Evolutionary conservation across 331 rosid species (phyloP), one percentile per base, ranked within the genome.

Genomic region (Quercus tomentella): DNA sequence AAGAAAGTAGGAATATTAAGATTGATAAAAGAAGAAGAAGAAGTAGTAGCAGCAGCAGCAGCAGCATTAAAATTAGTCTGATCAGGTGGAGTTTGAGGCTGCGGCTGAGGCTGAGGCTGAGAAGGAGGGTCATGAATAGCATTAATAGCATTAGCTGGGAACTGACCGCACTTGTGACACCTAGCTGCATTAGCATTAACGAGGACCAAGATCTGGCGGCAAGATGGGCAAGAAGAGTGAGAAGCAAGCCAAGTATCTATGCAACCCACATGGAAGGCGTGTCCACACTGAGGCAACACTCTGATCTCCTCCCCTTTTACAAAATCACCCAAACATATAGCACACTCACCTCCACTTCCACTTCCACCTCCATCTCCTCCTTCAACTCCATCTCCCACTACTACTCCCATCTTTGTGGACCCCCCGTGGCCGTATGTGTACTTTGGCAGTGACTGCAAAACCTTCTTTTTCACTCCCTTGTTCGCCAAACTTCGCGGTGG

Each of bases 191-290:
- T 41, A 41, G 45, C 45, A 41, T 41, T 41, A 41, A 41, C 67
- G 21, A 83, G 91, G n/a, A 86, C 94, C 56, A 89, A 77, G 28
- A 92, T 84, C 84, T 90, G 96, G 17, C 97, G 91, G 57, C 96
- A 94, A 0, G 96, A 92, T 5, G 98, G 97, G 75, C 96, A 94
- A 4, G 98, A 92, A 0, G 98, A 94, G 85, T 92, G 98, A 12
- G 94, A 82, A 4, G 88, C 91, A 0, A 94, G 91, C 98, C 98
- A 94, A 55, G 86, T 89, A 83, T 94, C 97, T 28, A 94, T 86
- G 76, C 97, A 94, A 0, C 70, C 81, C 0, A 90, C 86, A 60
- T 92, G 98, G 82, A 94, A 94, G 16, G 90, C 85, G 67, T 94
- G 98, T 0, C 93, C 90, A 69, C 98, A 92, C 91, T 90, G 96